Conservation (phyloP, 1,139 yeast species). For the Kazachstania sp. region DNA sequence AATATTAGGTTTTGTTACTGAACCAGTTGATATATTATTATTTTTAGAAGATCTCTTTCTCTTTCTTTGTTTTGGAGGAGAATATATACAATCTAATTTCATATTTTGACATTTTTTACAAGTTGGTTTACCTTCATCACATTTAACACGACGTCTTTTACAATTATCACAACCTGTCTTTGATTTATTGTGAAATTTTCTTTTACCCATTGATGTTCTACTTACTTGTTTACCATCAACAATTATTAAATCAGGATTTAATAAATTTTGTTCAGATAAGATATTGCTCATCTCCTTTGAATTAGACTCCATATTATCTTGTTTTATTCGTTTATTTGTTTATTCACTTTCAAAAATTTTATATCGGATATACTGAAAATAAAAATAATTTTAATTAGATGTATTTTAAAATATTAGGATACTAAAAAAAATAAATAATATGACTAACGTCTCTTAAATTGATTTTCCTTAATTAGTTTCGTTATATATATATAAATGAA, state of each 20-base stretch:
- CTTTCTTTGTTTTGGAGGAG: constrained; percentile 7
- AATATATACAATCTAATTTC: constrained; percentile 65
- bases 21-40: not conserved
- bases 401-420: too few species aligned
- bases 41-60: constrained; percentile 1
- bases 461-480: not conserved
- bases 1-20: not conserved
- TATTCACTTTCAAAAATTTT: too few species aligned
- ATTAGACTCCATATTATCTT: too few species aligned
- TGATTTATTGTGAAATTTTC: constrained; percentile 79
- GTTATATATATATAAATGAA: not conserved
- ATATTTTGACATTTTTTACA: constrained; percentile 74
- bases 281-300: too few species aligned
- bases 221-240: constrained; percentile 34
- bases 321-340: too few species aligned
- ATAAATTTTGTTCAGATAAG: too few species aligned
- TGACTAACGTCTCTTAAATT: too few species aligned
- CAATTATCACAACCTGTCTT: constrained; percentile 85
- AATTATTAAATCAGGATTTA: constrained; percentile 24
- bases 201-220: constrained; percentile 39
- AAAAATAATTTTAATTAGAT: too few species aligned
- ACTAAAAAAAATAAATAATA: too few species aligned
- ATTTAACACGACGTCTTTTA: constrained; percentile 79
- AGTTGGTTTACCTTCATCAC: constrained; percentile 77
- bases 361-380: too few species aligned